These are phyloP conservation scores for Ophiosphaerella korrae DNA, from an alignment of 2,329 filamentous ascomycete genomes.

Conservation along the genomic window DNA sequence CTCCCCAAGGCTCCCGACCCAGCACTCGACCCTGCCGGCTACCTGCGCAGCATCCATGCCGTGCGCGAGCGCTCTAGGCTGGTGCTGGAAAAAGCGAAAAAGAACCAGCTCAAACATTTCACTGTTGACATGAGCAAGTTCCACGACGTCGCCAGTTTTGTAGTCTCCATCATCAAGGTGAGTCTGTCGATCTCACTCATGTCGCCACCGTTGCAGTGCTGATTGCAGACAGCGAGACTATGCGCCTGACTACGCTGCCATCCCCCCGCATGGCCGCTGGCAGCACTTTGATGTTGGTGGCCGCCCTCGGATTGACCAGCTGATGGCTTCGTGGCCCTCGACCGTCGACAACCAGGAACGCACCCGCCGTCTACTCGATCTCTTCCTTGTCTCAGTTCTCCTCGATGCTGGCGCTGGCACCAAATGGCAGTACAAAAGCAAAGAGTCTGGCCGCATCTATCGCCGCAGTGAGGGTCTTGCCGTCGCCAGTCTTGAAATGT, in stretches of 20 bases:
- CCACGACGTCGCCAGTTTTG: conserved; percentile 79
- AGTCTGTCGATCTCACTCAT: conserved; percentile 23
- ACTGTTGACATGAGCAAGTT: conserved; percentile 88
- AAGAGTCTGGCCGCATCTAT: conserved; percentile 82
- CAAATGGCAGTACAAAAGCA: conserved; percentile 90
- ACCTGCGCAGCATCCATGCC: conserved; percentile 86
- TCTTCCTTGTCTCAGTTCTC: conserved; percentile 80
- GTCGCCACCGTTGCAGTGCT: too few relatives aligned
- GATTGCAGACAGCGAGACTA: conserved; percentile 64
- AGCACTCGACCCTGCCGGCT: conserved; percentile 83
- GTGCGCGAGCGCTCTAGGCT: conserved; percentile 80
- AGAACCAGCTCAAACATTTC: conserved; percentile 82
- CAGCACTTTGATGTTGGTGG: conserved; percentile 86
- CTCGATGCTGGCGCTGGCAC: conserved; percentile 89
- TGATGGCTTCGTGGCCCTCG: conserved; percentile 71
- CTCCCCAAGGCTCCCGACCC: conserved; percentile 87
- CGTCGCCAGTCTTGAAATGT: conserved; percentile 82
- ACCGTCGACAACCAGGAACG: conserved; percentile 73
- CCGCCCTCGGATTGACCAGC: conserved; percentile 71
- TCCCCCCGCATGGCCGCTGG: conserved; percentile 82
- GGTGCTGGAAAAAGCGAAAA: conserved; percentile 76
- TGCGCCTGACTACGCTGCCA: conserved; percentile 69
- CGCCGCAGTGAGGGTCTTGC: conserved; percentile 87
- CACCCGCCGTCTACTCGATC: conserved; percentile 75
- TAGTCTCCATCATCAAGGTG: conserved; percentile 95